These are phyloP conservation scores for Waltiozyma solani DNA, from an alignment of 1,139 yeast genomes.

Conservation along the genomic window DNA sequence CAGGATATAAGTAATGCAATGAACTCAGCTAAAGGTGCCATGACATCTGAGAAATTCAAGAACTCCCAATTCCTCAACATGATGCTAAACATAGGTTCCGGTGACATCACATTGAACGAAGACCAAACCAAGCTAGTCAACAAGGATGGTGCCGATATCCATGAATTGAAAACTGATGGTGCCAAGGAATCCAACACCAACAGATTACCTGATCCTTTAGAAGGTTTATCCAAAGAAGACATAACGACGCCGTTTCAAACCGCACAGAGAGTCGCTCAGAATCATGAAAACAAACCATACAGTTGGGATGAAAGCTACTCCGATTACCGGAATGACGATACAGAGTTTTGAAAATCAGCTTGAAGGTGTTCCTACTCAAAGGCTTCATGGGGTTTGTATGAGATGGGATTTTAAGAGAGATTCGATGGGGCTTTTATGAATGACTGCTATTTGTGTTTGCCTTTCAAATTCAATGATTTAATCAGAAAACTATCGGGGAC, in stretches of 20 bases:
- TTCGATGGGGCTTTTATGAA: too few relatives aligned
- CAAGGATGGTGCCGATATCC: slow-evolving; percentile 24
- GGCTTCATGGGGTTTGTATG: neutral
- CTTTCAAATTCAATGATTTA: too few relatives aligned
- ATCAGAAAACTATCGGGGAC: too few relatives aligned
- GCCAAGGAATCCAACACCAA: neutral
- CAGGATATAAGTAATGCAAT: slow-evolving; percentile 18
- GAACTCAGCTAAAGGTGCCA: slow-evolving; percentile 7
- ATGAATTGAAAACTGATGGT: slow-evolving; percentile 8
- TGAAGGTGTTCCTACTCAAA: too few relatives aligned
- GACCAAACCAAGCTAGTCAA: slow-evolving; percentile 20
- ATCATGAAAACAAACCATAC: slow-evolving; percentile 10
- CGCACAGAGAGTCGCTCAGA: slow-evolving; percentile 12
- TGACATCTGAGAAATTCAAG: slow-evolving; percentile 15
- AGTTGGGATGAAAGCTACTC: slow-evolving; percentile 20
- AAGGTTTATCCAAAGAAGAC: slow-evolving; percentile 13
- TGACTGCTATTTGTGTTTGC: too few relatives aligned
- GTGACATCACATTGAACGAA: slow-evolving; percentile 17
- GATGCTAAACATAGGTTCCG: slow-evolving; percentile 19
- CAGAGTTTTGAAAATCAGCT: slow-evolving; percentile 12
- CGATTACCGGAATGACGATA: slow-evolving; percentile 20
- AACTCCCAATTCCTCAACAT: slow-evolving; percentile 20
- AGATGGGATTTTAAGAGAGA: neutral
- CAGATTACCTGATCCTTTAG: slow-evolving; percentile 20
- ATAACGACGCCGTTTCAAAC: slow-evolving; percentile 15